These are phyloP conservation scores for Setomelanomma holmii DNA, from an alignment of 2,329 filamentous ascomycete species.

Conservation along the genomic window DNA sequence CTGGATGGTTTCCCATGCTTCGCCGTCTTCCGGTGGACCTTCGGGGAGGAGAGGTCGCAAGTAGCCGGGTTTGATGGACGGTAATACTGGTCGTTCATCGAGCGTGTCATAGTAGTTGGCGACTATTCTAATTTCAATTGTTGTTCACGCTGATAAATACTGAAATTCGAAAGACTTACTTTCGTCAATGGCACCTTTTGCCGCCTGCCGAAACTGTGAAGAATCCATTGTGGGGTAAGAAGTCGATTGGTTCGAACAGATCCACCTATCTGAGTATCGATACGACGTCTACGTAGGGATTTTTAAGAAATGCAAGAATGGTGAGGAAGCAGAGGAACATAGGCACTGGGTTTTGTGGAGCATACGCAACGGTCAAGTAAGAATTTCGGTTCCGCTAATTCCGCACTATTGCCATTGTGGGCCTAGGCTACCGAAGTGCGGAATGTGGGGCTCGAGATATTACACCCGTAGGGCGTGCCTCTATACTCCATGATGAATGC, in stretches of 20 bases:
- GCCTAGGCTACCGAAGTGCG: neutral
- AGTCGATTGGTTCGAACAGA: too few species aligned
- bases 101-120: constrained; percentile 83
- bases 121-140: too few species aligned
- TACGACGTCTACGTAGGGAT: too few species aligned
- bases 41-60: constrained; percentile 78
- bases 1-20: constrained; percentile 80
- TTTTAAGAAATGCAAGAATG: too few species aligned
- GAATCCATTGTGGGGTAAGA: constrained; percentile 73
- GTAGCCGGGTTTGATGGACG: constrained; percentile 83
- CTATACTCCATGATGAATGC: neutral
- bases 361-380: neutral
- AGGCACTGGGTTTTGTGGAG: too few species aligned
- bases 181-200: constrained; percentile 80
- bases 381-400: constrained; percentile 16
- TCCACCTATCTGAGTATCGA: too few species aligned
- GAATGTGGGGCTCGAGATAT: neutral
- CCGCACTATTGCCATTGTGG: constrained; percentile 17
- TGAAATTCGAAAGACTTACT: constrained; percentile 63
- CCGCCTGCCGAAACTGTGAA: constrained; percentile 77
- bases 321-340: too few species aligned
- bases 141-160: too few species aligned
- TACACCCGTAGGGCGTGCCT: neutral
- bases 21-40: constrained; percentile 69
- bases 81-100: constrained; percentile 72